Base-by-base conservation (phyloP, 2,329 filamentous ascomycete species). In the Diaporthe vaccinii region DNA sequence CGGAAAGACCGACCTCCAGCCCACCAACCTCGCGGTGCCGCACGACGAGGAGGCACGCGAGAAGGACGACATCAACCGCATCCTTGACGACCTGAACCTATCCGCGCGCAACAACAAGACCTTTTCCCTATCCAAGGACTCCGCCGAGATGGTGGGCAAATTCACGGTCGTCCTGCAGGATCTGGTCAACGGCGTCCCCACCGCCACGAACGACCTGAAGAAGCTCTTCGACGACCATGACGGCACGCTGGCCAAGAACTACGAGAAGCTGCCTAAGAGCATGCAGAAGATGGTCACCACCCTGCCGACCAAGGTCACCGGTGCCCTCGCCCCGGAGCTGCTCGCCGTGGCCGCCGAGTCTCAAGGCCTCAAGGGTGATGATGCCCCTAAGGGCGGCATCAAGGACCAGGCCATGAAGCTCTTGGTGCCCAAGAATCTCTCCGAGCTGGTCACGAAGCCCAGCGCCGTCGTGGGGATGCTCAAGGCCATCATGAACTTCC, bases 111-210 rank as follows among this genome's bases (percentile, higher is more conserved):
- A 98, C 86, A 97, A 97, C 85, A 93, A 92, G 75, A 94, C 94
- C 76, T 94, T 98, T 83, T 93, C 93, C 17, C 90, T 98, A 74
- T 94, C 94, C n/a, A 90, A 91, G 75, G 95, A 98, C 79, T 96
- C 95, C 0, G 92, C 95, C 76, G 93, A 95, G 77, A 89, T 98
- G 41, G 90, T 98, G 70, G 90, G 92, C 72, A 91, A 93, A 77
- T 99, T 99, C 88, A 97, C 95, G 1, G 88, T 95, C 74, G 93
- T 98, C 46, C 93, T 99, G 81, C 97, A 96, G 82, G 97, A 99
- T 82, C 90, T 98, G 22, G 91, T 97, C 80, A 96, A 95, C 82
- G 97, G 97, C 77, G 97, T 95, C 2, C 97, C 97, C 4, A 98
- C 96, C 0, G 97, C 97, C 3, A 98, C 97, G 83, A 90, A 93